These are phyloP conservation scores for Poronia punctata DNA, from an alignment of 495 filamentous ascomycete species.

Conservation along the genomic window DNA sequence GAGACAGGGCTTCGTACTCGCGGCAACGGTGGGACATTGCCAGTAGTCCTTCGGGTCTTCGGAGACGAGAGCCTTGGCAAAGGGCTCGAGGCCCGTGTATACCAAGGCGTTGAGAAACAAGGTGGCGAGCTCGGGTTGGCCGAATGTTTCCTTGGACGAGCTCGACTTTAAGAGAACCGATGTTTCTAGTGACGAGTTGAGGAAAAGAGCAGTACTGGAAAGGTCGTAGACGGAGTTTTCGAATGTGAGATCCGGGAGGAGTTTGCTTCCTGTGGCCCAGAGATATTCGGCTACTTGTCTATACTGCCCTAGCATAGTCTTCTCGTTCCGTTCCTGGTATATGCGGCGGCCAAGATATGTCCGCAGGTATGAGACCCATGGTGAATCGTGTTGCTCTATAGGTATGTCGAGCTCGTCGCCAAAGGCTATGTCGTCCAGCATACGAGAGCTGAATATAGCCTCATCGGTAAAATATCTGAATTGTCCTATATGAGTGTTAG, in stretches of 20 bases:
- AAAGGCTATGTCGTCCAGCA: constrained; percentile 10
- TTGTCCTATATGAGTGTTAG: constrained; percentile 6
- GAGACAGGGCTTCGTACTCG: constrained; percentile 8
- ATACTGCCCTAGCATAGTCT: constrained; percentile 11
- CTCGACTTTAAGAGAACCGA: constrained; percentile 4
- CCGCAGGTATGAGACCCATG: constrained; percentile 8
- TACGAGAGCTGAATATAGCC: constrained; percentile 10
- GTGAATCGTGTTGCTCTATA: constrained; percentile 7
- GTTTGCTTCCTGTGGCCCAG: constrained; percentile 7
- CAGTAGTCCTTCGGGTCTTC: constrained; percentile 10
- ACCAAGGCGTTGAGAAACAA: constrained; percentile 12
- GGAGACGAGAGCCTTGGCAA: constrained; percentile 11
- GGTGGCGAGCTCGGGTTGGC: constrained; percentile 8
- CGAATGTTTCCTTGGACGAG: constrained; percentile 7
- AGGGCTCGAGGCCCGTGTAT: constrained; percentile 9
- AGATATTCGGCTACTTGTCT: constrained; percentile 10
- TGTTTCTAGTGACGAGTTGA: constrained; percentile 10
- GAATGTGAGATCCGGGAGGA: constrained; percentile 5
- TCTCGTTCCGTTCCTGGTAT: constrained; percentile 6
- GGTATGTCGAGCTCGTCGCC: constrained; percentile 2
- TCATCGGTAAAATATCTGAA: constrained; percentile 10
- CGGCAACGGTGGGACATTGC: constrained; percentile 11
- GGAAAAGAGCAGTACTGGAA: constrained; percentile 7
- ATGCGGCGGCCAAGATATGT: constrained; percentile 8
- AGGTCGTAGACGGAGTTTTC: constrained; percentile 8